Evolutionary conservation across 2,329 filamentous ascomycete genomes (phyloP).

Genomic region (Rutstroemia sp.): DNA sequence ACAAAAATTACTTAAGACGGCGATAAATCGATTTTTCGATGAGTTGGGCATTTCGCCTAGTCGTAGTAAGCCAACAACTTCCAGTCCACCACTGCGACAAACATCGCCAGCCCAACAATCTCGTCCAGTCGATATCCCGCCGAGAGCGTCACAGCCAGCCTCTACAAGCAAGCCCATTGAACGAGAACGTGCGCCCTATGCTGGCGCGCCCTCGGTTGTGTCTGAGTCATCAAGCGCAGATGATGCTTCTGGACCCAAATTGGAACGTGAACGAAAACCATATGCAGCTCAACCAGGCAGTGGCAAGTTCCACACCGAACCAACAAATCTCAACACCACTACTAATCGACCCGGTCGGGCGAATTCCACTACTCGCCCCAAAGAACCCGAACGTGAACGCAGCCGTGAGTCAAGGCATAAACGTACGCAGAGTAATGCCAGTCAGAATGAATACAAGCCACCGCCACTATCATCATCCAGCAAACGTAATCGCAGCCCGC

Average conservation of each 20-base stretch:
- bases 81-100: constrained; percentile 20
- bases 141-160: constrained; percentile 17
- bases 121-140: constrained; percentile 21
- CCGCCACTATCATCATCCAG: constrained; percentile 6
- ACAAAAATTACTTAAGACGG: constrained; percentile 52
- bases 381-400: constrained; percentile 8
- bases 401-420: constrained; percentile 4
- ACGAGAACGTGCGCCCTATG: constrained; percentile 33
- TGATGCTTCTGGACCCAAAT: constrained; percentile 22
- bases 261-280: constrained; percentile 57
- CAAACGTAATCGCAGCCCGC: constrained; percentile 18
- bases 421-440: constrained; percentile 19
- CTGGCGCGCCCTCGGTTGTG: constrained; percentile 22
- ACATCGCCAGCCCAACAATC: constrained; percentile 18
- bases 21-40: constrained; percentile 42
- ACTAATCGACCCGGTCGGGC: constrained; percentile 14
- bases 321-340: constrained; percentile 13
- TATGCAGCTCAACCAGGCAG: constrained; percentile 52
- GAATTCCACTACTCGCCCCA: constrained; percentile 20
- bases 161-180: constrained; percentile 28
- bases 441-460: constrained; percentile 15
- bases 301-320: constrained; percentile 48
- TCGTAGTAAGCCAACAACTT: constrained; percentile 28
- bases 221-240: constrained; percentile 34
- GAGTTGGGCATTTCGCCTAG: constrained; percentile 37